Percentiles rank a stretch among this genome's conserved stretches.
phyloP scores from a whole-genome alignment of 768 basidiomycete genomes.

The Suillus ampliporus region DNA sequence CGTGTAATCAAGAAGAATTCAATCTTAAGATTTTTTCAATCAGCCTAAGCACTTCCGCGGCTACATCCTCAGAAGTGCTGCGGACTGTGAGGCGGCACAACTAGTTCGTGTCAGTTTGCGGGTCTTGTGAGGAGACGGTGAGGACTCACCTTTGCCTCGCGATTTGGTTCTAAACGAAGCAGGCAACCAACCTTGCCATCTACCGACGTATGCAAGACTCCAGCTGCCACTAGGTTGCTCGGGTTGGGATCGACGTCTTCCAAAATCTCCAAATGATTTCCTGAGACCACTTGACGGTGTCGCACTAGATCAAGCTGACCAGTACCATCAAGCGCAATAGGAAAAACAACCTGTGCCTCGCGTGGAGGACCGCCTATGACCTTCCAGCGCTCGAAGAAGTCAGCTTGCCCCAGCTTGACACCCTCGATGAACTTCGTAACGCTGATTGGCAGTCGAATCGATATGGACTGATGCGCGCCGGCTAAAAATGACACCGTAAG shows the following conservation, averaged over 20 bases:
- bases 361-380: slow-evolving; percentile 94
- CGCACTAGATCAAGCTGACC: slow-evolving; percentile 79
- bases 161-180: slow-evolving; percentile 91
- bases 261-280: slow-evolving; percentile 77
- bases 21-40: slow-evolving; percentile 46
- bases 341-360: slow-evolving; percentile 89
- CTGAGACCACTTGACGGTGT: slow-evolving; percentile 77
- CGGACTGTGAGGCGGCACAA: slow-evolving; percentile 92
- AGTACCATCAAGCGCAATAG: slow-evolving; percentile 66
- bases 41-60: slow-evolving; percentile 66
- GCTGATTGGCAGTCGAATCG: slow-evolving; percentile 84
- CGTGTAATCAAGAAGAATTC: slow-evolving; percentile 23
- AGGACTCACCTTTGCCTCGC: slow-evolving; percentile 83
- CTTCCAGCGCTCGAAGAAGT: slow-evolving; percentile 99
- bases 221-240: slow-evolving; percentile 93
- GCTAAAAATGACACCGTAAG: slow-evolving; percentile 90
- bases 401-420: slow-evolving; percentile 78
- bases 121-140: slow-evolving; percentile 3
- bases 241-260: slow-evolving; percentile 92
- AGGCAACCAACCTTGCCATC: slow-evolving; percentile 97
- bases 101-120: slow-evolving; percentile 43
- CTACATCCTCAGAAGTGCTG: slow-evolving; percentile 93
- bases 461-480: slow-evolving; percentile 87
- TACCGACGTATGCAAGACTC: slow-evolving; percentile 89
- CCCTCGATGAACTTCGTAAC: slow-evolving; percentile 94